Evolutionary conservation across 441 rosid species (phyloP).

Genomic region (Metrosideros polymorpha): DNA sequence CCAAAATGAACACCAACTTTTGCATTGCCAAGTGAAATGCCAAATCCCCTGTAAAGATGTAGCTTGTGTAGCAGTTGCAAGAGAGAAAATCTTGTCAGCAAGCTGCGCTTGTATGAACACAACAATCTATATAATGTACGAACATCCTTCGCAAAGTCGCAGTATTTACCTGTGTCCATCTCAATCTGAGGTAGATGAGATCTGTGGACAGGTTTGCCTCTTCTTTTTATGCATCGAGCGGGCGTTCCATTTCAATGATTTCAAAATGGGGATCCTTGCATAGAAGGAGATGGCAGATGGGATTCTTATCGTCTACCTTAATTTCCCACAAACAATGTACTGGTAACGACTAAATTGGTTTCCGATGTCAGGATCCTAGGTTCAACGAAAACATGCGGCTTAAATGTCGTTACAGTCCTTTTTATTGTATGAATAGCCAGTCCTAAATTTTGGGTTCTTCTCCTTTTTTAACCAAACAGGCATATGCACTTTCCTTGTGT

Average conservation of each 20-base stretch:
- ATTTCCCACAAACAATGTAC: background rate
- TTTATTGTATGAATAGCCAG: background rate
- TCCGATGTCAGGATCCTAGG: background rate
- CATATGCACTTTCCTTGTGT: slow-evolving; percentile 11
- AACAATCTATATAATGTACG: background rate
- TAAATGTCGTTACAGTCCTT: background rate
- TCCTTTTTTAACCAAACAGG: background rate
- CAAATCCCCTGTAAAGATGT: background rate
- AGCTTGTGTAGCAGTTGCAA: background rate
- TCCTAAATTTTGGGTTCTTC: background rate
- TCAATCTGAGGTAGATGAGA: background rate
- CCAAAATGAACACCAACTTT: background rate
- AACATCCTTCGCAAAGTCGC: background rate
- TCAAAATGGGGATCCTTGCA: background rate
- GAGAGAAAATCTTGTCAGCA: background rate
- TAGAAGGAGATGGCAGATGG: background rate
- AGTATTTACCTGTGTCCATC: background rate
- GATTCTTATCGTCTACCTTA: background rate
- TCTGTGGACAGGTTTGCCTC: background rate
- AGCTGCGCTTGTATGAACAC: background rate
- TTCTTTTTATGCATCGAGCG: background rate
- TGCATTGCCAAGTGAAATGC: background rate
- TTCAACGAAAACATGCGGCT: background rate
- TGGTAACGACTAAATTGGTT: background rate
- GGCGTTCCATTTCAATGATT: background rate